Evolutionary conservation across 345 rosid genomes (phyloP).

Genomic region (Salix purpurea): DNA sequence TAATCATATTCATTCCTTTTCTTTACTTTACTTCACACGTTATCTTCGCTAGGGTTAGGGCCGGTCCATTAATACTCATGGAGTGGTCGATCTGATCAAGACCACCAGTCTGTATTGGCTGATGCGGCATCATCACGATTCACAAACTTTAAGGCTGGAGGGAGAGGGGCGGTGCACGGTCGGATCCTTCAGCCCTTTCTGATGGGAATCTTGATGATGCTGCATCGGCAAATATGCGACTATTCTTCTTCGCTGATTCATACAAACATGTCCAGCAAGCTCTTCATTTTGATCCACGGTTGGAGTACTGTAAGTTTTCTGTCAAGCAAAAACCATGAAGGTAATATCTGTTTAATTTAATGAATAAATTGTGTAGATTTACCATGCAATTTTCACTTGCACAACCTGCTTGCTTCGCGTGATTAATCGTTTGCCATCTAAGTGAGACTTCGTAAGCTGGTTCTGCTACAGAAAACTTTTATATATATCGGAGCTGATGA

Average conservation of each 20-base stretch:
- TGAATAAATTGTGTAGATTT: not conserved
- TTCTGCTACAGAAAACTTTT: not conserved
- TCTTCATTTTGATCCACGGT: not conserved
- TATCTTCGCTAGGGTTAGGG: conserved; percentile 8
- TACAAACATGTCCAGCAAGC: not conserved
- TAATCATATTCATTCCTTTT: not conserved
- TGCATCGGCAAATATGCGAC: conserved; percentile 49
- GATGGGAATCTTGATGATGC: conserved; percentile 67
- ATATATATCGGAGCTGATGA: not conserved
- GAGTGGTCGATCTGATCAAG: not conserved
- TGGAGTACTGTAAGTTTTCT: not conserved
- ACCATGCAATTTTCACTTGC: not conserved
- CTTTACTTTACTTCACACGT: conserved; percentile 4
- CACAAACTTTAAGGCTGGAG: conserved; percentile 25
- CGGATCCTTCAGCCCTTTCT: conserved; percentile 7
- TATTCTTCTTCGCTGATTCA: not conserved
- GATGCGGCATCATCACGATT: conserved; percentile 51
- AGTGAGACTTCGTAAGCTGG: not conserved
- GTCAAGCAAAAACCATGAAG: not conserved
- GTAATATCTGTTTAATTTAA: not conserved
- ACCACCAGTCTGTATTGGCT: conserved; percentile 29
- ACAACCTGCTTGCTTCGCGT: not conserved
- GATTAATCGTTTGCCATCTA: not conserved
- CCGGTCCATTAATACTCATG: not conserved
- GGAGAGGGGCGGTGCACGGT: not conserved